Evolutionary conservation across 192 early-diverging fungal species (phyloP).

Genomic region (Haplosporangium gracile): DNA sequence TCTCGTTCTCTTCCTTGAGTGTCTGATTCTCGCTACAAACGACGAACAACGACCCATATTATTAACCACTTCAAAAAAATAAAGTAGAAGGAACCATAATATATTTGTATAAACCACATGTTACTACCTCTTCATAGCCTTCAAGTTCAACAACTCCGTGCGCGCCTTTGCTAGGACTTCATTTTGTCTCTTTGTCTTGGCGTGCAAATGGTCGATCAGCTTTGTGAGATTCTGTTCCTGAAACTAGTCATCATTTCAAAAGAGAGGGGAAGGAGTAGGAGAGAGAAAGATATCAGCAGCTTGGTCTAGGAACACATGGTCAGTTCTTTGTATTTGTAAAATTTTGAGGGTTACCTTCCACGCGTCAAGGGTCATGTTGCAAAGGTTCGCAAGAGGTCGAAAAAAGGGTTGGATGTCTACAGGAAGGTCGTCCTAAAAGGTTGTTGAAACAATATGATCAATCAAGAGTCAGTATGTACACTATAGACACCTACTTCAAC

Average conservation of each 20-base stretch:
- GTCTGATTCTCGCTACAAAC: constrained; percentile 19
- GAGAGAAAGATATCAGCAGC: background rate
- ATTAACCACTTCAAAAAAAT: background rate
- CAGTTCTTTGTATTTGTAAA: background rate
- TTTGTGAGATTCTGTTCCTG: constrained; percentile 36
- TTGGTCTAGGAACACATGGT: too few species aligned
- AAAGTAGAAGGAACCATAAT: too few species aligned
- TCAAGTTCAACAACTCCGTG: constrained; percentile 22
- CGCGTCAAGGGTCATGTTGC: constrained; percentile 16
- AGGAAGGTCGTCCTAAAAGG: constrained; percentile 22
- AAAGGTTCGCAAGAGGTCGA: constrained; percentile 10
- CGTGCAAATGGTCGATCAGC: constrained; percentile 22
- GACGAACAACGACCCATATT: background rate
- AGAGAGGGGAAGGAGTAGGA: background rate
- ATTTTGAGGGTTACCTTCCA: constrained; percentile 19
- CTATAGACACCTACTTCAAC: background rate
- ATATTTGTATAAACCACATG: background rate
- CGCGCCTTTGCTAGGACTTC: constrained; percentile 25
- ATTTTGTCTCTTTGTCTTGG: constrained; percentile 30
- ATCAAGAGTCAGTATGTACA: too few species aligned
- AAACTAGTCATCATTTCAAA: constrained; percentile 16
- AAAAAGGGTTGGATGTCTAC: constrained; percentile 24
- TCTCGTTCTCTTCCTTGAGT: constrained; percentile 32
- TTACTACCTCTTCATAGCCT: constrained; percentile 30
- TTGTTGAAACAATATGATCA: too few species aligned